Evolutionary conservation across 768 basidiomycete species (phyloP).

Genomic region (Cyclocybe aegerita): DNA sequence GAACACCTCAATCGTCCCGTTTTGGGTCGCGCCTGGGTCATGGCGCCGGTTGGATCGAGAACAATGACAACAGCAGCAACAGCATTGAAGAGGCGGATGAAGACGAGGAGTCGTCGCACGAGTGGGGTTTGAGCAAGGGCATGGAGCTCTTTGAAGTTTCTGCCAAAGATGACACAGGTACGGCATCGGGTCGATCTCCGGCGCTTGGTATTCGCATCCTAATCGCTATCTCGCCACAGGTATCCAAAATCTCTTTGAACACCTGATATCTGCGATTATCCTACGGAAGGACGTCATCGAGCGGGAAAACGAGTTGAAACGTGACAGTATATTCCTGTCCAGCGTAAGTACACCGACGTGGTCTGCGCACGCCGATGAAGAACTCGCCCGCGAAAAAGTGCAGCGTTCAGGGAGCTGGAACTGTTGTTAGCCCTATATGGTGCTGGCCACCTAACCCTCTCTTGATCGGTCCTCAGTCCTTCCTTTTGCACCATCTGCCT

Average conservation of each 20-base stretch:
- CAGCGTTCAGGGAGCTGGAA: constrained; percentile 59
- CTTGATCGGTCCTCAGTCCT: constrained; percentile 20
- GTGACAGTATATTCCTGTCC: constrained; percentile 81
- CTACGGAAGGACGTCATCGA: constrained; percentile 77
- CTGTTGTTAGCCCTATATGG: constrained; percentile 55
- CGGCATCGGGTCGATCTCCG: constrained; percentile 24
- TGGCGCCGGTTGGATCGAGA: constrained; percentile 54
- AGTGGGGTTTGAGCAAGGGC: constrained; percentile 79
- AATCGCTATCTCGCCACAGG: constrained; percentile 43
- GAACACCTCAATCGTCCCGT: constrained; percentile 54
- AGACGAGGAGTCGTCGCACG: constrained; percentile 55
- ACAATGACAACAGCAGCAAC: constrained; percentile 61
- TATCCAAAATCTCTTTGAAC: constrained; percentile 76
- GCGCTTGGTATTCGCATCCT: constrained; percentile 5
- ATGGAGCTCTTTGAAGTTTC: constrained; percentile 93
- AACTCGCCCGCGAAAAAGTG: constrained; percentile 63
- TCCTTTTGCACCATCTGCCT: neutral
- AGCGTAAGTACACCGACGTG: constrained; percentile 64
- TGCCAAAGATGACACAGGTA: constrained; percentile 85
- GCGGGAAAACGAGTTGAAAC: constrained; percentile 72
- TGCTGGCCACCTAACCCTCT: constrained; percentile 18
- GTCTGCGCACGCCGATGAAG: constrained; percentile 79
- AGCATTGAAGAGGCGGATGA: constrained; percentile 69
- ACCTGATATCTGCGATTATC: constrained; percentile 80
- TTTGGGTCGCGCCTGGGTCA: constrained; percentile 58